Base-by-base conservation (phyloP, 2,329 filamentous ascomycete genomes). In the Phoma sp. region DNA sequence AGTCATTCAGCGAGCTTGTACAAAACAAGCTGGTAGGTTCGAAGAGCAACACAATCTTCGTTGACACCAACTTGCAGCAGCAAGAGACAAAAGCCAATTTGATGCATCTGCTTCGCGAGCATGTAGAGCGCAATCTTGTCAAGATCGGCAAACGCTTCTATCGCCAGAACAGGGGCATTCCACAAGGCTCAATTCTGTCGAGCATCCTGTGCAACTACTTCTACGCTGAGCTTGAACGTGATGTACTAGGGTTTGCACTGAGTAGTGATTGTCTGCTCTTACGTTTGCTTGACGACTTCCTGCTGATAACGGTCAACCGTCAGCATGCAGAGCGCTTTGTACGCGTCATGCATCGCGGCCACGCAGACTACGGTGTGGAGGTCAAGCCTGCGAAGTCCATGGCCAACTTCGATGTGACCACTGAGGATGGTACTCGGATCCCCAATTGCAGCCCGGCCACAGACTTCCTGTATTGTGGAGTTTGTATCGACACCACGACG, bases 161-260 rank as follows among this genome's bases (percentile, higher is more conserved):
- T 72, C 85, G 91, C 22, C 95, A 99, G 73, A 94, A 88, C 73
- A 80, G 84, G 21, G 95, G 95, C 13, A 98, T 99, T 35, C 93
- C 95, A 0, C 95, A 99, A 74, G 95, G 95, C 7, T 97, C 93
- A 0, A 84, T 97, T 1, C 73, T 99, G 5, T 97, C 93, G 0
- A 90, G 89, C 38, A 81, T 92, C 36, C 81, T 99, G 5, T 98
- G 95, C 80, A 98, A 92, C 76, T 94, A 96, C 76, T 97, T 98
- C 74, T 99, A 99, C 71, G 93, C 91, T 6, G 87, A 95, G 59
- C 84, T 98, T 1, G 95, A 99, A 74, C 76, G 77, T 6, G 81
- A 86, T 24, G 79, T 88, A 13, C 79, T 98, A 2, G 71, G 69
- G 0, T 98, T 97, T 69, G 76, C 95, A 2, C 65, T 80, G 15